Evolutionary conservation across 2,329 filamentous ascomycete genomes (phyloP).

Genomic region (Colletotrichum paranaense): DNA sequence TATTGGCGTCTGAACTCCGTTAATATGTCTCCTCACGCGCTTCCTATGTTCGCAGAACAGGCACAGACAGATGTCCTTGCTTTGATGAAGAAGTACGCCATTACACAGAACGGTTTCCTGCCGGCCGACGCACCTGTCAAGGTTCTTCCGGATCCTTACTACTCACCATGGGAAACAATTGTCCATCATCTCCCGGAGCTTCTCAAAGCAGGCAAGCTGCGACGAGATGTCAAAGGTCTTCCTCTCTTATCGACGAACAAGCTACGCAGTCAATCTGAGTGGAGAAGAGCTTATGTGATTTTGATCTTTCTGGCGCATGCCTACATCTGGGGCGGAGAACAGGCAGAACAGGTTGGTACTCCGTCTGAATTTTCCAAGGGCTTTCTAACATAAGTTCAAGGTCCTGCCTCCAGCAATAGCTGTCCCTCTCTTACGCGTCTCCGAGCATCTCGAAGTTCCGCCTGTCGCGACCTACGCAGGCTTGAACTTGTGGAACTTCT

Average conservation of each 20-base stretch:
- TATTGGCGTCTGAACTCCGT: neutral
- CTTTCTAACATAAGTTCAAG: constrained; percentile 48
- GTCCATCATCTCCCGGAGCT: constrained; percentile 74
- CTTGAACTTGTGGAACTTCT: constrained; percentile 91
- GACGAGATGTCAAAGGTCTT: constrained; percentile 71
- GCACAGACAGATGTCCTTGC: constrained; percentile 28
- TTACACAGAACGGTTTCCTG: constrained; percentile 78
- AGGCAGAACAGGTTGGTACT: constrained; percentile 73
- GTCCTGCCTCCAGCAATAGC: constrained; percentile 80
- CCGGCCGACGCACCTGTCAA: constrained; percentile 76
- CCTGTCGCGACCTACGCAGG: constrained; percentile 92
- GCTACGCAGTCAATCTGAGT: constrained; percentile 75
- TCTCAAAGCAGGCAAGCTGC: constrained; percentile 72
- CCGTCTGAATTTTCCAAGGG: neutral
- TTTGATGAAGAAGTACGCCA: constrained; percentile 46
- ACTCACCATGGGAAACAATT: constrained; percentile 82
- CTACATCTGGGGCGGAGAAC: constrained; percentile 89
- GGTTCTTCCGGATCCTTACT: constrained; percentile 76
- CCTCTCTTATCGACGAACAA: constrained; percentile 75
- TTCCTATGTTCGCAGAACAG: constrained; percentile 38
- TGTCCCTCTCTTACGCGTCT: constrained; percentile 79
- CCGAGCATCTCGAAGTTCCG: constrained; percentile 80
- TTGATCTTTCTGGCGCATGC: constrained; percentile 84
- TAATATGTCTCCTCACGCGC: constrained; percentile 56
- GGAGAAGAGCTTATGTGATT: constrained; percentile 83